These are phyloP conservation scores for Gossypium stocksii DNA, from an alignment of 345 rosid species.

Conservation along the genomic window DNA sequence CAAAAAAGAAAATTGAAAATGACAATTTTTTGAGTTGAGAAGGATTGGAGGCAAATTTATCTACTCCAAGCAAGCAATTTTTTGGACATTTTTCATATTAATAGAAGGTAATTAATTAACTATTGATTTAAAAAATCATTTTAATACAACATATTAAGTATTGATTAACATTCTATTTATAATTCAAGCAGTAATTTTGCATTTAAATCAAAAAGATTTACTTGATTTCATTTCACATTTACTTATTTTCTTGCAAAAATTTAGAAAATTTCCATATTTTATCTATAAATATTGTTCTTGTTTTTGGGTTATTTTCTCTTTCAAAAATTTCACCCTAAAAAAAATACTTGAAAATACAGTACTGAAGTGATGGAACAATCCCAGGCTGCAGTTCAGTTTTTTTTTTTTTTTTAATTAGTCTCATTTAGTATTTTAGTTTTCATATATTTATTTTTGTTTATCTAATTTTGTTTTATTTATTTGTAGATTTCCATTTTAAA, in stretches of 20 bases:
- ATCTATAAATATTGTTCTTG: not conserved
- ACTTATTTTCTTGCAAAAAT: not conserved
- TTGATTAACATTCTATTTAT: not conserved
- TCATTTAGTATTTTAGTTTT: not conserved
- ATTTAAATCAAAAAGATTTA: not conserved
- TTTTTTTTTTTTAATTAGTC: not conserved
- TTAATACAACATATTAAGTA: not conserved
- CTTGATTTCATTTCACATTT: not conserved
- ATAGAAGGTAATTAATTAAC: not conserved
- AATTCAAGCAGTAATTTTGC: not conserved
- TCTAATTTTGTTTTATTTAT: not conserved
- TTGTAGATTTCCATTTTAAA: not conserved
- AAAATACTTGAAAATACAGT: not conserved
- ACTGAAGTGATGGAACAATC: not conserved
- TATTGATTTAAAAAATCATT: not conserved
- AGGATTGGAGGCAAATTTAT: too few relatives aligned
- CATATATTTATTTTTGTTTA: not conserved
- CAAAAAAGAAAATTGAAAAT: too few relatives aligned
- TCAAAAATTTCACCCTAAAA: not conserved
- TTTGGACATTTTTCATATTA: not conserved
- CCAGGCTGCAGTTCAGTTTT: not conserved
- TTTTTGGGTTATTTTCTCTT: not conserved
- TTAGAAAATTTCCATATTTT: not conserved
- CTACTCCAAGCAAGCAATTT: too few relatives aligned
- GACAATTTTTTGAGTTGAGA: too few relatives aligned